Conservation (phyloP, 192 early-diverging fungal species). For the Oehlia diaphana region DNA sequence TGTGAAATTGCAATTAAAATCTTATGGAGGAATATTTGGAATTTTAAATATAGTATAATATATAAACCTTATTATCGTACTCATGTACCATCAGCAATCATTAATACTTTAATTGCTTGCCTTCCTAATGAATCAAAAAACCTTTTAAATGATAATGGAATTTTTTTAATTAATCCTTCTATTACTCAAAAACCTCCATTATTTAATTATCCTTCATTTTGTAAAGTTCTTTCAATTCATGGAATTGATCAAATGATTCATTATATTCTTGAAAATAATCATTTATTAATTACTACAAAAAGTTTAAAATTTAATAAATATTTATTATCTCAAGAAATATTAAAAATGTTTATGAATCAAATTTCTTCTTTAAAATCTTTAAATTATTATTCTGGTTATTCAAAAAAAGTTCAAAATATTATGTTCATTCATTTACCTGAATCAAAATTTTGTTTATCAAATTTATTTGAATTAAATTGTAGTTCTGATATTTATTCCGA, state of each 20-base stretch:
- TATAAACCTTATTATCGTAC: neutral
- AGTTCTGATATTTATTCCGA: no score
- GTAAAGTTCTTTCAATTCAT: neutral
- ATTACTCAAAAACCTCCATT: neutral
- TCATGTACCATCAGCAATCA: neutral
- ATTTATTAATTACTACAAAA: neutral
- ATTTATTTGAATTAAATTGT: no score
- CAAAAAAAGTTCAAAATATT: no score
- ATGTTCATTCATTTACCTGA: no score
- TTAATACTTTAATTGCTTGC: neutral
- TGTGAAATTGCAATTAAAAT: neutral
- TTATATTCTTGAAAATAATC: neutral
- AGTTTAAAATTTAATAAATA: neutral
- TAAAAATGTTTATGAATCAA: neutral
- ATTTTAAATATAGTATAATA: neutral
- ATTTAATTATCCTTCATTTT: neutral
- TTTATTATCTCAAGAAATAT: neutral
- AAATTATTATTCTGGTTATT: neutral
- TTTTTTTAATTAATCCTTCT: neutral
- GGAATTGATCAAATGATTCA: neutral
- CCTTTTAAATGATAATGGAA: neutral
- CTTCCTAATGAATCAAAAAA: neutral
- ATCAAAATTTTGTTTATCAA: no score
- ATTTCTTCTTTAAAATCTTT: neutral
- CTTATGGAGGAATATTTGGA: neutral